Base-by-base conservation (phyloP, 139 green algal species). In the Haematococcus lacustris region DNA sequence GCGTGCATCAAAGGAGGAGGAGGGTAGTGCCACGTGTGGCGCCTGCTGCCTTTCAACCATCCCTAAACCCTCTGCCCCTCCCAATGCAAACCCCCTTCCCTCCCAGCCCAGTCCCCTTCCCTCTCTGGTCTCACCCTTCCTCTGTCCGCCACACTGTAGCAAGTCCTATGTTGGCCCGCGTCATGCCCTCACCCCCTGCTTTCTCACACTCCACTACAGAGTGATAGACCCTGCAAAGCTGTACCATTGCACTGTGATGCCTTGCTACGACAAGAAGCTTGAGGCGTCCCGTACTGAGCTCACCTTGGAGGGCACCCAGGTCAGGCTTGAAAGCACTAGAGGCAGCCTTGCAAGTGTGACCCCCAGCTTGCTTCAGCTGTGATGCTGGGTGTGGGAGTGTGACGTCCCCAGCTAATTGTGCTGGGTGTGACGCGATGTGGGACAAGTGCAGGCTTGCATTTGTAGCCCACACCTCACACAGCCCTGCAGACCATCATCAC, bases 231-330 rank as follows among this genome's bases (percentile, higher is more conserved):
- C 85, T 3, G 59, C 39, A 0, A 17, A 65, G 0, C 67, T 98
- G 1, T 97, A 93, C 78, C 95, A 99, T 79, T 90, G 85, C n/a
- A 80, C 85, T 21, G 77, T 99, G 9, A 98, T 98, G 93, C 95
- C 95, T 1, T 99, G 95, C 84, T 98, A 95, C 80, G 95, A 99
- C 84, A 99, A 99, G 82, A 99, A 99, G 90, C 87, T 99, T 33
- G 95, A 99, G 82, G 96, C 93, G 4, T 85, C 89, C 0, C 73
- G 92, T 0, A 87, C 91, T 7, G 90, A 97, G 74, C 90, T 97
- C 25, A 68, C 75, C 4, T 37, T 82, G 50, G 43, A 69, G 28
- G 65, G 63, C 1, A 59, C 26, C 30, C 6, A 50, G 62, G 33
- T 41, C 6, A 43, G 33, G 23, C 17, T 21, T 65, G n/a, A n/a